phyloP scores from a whole-genome alignment of 2,329 filamentous ascomycete genomes.

The Penicillium hordei region DNA sequence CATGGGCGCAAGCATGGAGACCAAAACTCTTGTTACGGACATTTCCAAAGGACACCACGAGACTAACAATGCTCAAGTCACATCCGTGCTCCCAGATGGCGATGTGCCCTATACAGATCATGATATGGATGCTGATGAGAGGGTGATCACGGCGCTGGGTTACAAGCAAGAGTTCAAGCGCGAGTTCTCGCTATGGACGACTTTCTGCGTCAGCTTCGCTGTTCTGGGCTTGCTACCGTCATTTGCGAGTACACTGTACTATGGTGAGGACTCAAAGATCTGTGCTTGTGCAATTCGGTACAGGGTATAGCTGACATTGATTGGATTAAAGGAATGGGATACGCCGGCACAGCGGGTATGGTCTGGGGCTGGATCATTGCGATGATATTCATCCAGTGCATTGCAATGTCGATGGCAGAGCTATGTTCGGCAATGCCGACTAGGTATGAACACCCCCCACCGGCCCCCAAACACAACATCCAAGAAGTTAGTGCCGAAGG shows the following conservation, averaged over 20 bases:
- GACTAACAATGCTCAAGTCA: constrained; percentile 36
- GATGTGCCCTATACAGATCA: constrained; percentile 39
- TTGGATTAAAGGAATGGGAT: constrained; percentile 47
- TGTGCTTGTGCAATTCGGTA: background rate
- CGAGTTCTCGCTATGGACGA: constrained; percentile 72
- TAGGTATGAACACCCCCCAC: no score
- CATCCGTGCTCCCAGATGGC: constrained; percentile 38
- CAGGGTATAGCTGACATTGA: background rate
- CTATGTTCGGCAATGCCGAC: constrained; percentile 73
- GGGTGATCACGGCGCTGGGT: constrained; percentile 44
- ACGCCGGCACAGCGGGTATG: constrained; percentile 62
- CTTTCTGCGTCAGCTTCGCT: constrained; percentile 72
- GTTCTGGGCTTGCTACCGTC: constrained; percentile 69
- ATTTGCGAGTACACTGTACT: constrained; percentile 70
- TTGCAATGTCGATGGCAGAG: constrained; percentile 69
- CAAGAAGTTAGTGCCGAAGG: background rate
- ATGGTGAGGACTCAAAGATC: constrained; percentile 51
- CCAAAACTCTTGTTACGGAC: constrained; percentile 9
- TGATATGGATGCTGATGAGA: constrained; percentile 43
- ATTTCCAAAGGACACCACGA: constrained; percentile 23
- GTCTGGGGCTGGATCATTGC: constrained; percentile 75
- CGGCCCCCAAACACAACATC: no score
- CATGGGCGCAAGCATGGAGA: constrained; percentile 14
- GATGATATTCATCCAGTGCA: constrained; percentile 69
- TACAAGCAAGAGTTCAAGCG: constrained; percentile 66